Base-by-base conservation (phyloP, 2,329 filamentous ascomycete species). In the Dactylonectria estremocensis region DNA sequence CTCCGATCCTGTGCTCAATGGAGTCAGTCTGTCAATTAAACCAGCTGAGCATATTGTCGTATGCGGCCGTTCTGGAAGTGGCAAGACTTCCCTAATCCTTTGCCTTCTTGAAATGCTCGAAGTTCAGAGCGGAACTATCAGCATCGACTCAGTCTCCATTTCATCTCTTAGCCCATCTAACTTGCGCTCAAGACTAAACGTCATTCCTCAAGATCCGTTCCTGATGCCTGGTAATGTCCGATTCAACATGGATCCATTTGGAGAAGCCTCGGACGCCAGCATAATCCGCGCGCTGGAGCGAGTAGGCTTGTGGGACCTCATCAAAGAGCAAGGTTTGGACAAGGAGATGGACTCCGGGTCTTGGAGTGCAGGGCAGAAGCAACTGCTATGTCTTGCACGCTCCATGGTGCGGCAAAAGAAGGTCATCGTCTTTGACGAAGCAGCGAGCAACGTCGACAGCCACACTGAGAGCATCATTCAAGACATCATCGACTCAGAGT, bases 131-230 rank as follows among this genome's bases (percentile, higher is more conserved):
- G 40, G 40, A n/a, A 43, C 7, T 7, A 43, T 43, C 16, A 43
- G 16, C 6, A 43, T 43, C 40, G 40, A 43, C n/a, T 43, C 40
- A 10, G 80, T 79, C 2, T 56, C 76, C 0, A 84, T 84, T 0
- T 68, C 67, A 3, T 79, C 1, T 67, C 72, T 0, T 70, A 76
- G 6, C 63, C 75, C 1, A 75, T 89, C 7, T 82, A 83, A 33
- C 24, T 49, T 11, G 16, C 40, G 40, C 40, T 43, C 40, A 43
- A 43, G n/a, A 14, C 14, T 43, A 6, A 43, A 43, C 16, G 80
- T 81, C 1, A 75, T 88, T 1, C 83, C 87, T 0, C 87, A 89
- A 76, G 86, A 89, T 52, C 80, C 85, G 0, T 83, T 87, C 64
- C 81, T 87, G 20, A 76, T 89, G 5, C 81, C 81, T 1, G 86